Evolutionary conservation across 345 rosid species (phyloP).

Genomic region (Eutrema yunnanense): DNA sequence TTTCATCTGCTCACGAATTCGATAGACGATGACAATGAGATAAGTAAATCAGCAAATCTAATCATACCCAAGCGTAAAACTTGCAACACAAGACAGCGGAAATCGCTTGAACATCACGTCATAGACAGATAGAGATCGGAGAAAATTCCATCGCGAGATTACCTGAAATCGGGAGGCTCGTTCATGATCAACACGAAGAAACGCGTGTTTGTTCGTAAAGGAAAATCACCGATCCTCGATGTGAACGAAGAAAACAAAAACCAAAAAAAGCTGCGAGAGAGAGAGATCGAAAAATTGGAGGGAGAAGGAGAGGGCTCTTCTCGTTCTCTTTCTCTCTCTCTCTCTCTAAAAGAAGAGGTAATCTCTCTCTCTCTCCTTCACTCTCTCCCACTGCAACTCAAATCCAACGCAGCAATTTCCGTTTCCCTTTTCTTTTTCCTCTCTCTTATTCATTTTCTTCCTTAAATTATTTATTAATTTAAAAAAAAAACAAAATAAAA

Average conservation of each 20-base stretch:
- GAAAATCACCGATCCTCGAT: not conserved
- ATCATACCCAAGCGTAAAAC: not conserved
- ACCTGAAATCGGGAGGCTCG: slow-evolving; percentile 26
- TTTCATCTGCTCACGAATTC: not conserved
- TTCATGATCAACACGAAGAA: slow-evolving; percentile 21
- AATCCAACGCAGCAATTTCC: slow-evolving; percentile 13
- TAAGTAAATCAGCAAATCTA: not conserved
- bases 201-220: not conserved
- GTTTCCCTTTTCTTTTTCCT: not conserved
- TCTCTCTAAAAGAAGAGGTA: slow-evolving; percentile 8
- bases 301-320: slow-evolving; percentile 10
- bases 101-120: not conserved
- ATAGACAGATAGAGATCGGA: not conserved
- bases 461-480: not conserved
- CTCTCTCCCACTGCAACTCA: slow-evolving; percentile 22
- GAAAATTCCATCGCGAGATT: not conserved
- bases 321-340: not conserved
- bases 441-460: not conserved
- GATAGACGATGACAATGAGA: not conserved
- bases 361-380: not conserved
- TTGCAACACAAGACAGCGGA: slow-evolving; percentile 19
- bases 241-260: not conserved
- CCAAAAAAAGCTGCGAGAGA: not conserved
- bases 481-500: too few species aligned
- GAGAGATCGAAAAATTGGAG: not conserved